Percentiles rank a stretch among this genome's conserved stretches.
phyloP scores from a whole-genome alignment of 805 yeast genomes.

The Starmera dryadoides region DNA sequence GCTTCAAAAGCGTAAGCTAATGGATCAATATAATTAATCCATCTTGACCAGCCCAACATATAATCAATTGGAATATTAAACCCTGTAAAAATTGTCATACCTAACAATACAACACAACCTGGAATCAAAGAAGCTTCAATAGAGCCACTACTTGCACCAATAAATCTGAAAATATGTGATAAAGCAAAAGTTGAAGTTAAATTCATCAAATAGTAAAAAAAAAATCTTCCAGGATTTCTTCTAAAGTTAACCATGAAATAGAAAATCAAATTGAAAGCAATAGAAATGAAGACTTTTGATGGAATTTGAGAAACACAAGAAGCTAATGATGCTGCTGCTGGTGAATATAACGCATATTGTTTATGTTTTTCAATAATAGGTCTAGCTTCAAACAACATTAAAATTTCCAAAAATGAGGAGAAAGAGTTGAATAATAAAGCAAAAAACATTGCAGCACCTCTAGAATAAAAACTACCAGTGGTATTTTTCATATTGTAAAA shows the following conservation, averaged over 20 bases:
- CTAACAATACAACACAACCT: conserved; percentile 31
- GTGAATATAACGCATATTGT: conserved; percentile 50
- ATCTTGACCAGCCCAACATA: conserved; percentile 40
- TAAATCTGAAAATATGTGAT: conserved; percentile 43
- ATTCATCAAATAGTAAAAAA: conserved; percentile 40
- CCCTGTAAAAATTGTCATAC: conserved; percentile 33
- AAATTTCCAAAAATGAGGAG: conserved; percentile 51
- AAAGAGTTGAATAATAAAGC: conserved; percentile 58
- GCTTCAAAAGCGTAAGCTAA: conserved; percentile 37
- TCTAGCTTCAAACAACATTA: conserved; percentile 49
- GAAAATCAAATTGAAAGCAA: conserved; percentile 39
- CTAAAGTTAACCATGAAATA: conserved; percentile 51
- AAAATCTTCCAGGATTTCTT: conserved; percentile 47
- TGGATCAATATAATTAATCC: conserved; percentile 39
- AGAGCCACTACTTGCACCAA: conserved; percentile 32
- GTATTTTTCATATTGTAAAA: conserved; percentile 40
- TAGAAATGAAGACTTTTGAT: conserved; percentile 32
- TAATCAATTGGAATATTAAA: conserved; percentile 34
- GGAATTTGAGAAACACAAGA: conserved; percentile 56
- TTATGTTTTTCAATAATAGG: conserved; percentile 54
- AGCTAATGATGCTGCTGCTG: conserved; percentile 59
- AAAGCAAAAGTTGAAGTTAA: conserved; percentile 39
- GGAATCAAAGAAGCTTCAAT: conserved; percentile 38
- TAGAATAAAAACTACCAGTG: conserved; percentile 42
- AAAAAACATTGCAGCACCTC: conserved; percentile 64